phyloP scores from a whole-genome alignment of 2,329 filamentous ascomycete species.

The Phialemonium atrogriseum region DNA sequence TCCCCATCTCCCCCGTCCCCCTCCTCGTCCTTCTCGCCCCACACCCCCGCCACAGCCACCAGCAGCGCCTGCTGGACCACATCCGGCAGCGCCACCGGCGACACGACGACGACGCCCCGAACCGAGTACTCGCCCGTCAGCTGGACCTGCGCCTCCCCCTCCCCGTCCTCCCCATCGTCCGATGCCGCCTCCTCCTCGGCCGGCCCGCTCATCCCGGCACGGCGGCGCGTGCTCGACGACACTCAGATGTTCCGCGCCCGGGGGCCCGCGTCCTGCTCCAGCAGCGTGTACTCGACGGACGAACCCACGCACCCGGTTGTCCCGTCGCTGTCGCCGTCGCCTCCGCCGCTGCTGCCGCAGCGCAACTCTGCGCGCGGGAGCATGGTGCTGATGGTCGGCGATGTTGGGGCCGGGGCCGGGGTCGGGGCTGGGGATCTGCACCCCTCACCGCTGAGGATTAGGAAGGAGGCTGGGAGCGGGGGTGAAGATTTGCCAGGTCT shows the following conservation, averaged over 20 bases:
- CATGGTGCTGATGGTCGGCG: not conserved
- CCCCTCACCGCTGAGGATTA: constrained; percentile 1
- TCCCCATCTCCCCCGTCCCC: not conserved
- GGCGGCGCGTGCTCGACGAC: no score
- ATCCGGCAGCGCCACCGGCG: not conserved
- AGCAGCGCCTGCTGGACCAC: no score
- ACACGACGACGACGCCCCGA: not conserved
- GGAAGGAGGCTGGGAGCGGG: no score
- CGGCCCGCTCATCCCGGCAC: no score
- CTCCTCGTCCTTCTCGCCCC: no score
- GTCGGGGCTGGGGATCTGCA: constrained; percentile 8
- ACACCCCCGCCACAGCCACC: no score
- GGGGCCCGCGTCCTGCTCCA: not conserved
- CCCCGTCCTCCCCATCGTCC: no score
- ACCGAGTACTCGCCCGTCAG: constrained; percentile 1
- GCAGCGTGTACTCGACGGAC: constrained; percentile 7
- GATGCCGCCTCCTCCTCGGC: no score
- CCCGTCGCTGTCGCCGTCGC: no score
- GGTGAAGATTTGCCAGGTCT: no score
- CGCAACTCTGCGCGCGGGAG: constrained; percentile 12
- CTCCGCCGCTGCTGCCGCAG: constrained; percentile 10
- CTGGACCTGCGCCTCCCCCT: constrained; percentile 1
- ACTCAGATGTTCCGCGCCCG: no score
- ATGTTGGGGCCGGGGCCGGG: constrained; percentile 2
- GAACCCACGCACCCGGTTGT: no score